A percentile compares a stretch with the other conserved stretches of the same genome.
phyloP scores from a whole-genome alignment of 768 basidiomycete species.

The Suillus plorans region DNA sequence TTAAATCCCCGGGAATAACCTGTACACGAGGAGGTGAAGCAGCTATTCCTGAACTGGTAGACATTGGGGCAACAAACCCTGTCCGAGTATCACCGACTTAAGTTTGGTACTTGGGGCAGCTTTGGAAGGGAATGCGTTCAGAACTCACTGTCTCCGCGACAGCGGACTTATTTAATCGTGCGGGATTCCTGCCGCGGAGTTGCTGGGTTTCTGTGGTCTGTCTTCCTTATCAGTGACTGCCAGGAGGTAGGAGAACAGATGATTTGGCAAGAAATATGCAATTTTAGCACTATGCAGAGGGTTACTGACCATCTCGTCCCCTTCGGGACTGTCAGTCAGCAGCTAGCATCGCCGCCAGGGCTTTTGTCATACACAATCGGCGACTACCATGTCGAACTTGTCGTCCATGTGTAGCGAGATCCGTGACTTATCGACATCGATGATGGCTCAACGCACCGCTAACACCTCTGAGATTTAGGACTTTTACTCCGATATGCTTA shows the following conservation, averaged over 20 bases:
- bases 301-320: background rate
- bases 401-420: background rate
- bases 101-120: background rate
- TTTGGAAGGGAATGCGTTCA: background rate
- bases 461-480: background rate
- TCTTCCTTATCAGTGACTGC: background rate
- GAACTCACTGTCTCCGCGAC: slow-evolving; percentile 28
- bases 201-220: slow-evolving; percentile 9
- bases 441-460: background rate
- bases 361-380: too few relatives aligned
- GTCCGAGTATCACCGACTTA: slow-evolving; percentile 2
- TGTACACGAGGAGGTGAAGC: background rate
- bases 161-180: slow-evolving; percentile 25
- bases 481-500: background rate
- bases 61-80: background rate
- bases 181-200: slow-evolving; percentile 30
- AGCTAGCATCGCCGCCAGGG: background rate
- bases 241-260: background rate
- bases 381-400: background rate
- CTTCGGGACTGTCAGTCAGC: background rate
- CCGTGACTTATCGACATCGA: background rate
- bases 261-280: background rate
- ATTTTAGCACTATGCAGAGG: background rate
- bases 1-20: background rate
- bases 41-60: background rate